Evolutionary conservation across 1,284 basidiomycete species (phyloP), one percentile per base, ranked within the genome.

Genomic region (Trichosporon asahii): DNA sequence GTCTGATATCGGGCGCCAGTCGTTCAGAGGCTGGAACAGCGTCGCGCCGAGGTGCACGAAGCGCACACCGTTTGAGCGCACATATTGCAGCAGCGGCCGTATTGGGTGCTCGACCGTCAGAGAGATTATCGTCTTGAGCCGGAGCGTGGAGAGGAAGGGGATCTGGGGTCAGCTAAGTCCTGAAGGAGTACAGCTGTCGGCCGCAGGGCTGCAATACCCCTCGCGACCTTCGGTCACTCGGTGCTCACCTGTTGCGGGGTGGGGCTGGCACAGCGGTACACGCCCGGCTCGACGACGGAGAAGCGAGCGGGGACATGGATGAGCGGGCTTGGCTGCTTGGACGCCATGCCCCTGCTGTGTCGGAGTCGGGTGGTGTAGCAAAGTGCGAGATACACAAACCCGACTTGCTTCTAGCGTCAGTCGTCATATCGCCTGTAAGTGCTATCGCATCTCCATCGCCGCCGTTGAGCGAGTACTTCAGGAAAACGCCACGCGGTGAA

Each of bases 101-200:
- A 77, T 80, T 12, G 82, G 81, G 67, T 80, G 79, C 69, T 83
- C 82, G 0, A 80, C 75, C 2, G 82, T 82, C 9, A 83, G 73
- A 4, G 79, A 80, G 44, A 83, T 75, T 57, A 83, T 78, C 0
- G 80, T 80, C 66, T 76, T 77, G 21, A 83, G 71, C 4, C 72
- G 72, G 5, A 83, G 72, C 0, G 76, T 75, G 27, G 75, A 74
- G 1, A 83, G 74, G 67, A 78, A 83, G 3, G 80, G 77, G 12
- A 83, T 75, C 81, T 83, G 64, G 6, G n/a, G 65, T 57, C 15
- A 67, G 67, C 23, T n/a, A n/a, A n/a, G n/a, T 60, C 31, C 31
- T 37, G 9, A 12, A 3, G 35, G 9, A 12, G 11, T 37, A 37
- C 31, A 37, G 35, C 31, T 33, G 31, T 33, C 31, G 3, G 31